Base-by-base conservation (phyloP, 306 rosid species). In the Abrus pulchellus region DNA sequence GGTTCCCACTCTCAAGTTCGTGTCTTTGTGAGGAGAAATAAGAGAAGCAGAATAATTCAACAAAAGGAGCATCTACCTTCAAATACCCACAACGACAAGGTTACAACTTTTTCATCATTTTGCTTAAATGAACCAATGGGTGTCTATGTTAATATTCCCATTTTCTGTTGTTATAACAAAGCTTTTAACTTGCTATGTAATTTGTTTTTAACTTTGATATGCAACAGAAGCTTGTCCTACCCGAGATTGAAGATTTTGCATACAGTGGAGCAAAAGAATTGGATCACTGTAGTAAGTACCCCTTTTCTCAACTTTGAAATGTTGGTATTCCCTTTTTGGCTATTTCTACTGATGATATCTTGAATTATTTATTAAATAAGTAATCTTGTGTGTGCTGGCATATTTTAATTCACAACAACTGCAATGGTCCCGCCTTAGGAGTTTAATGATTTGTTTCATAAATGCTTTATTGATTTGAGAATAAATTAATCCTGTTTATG, bases 191-290 rank as follows among this genome's bases (percentile, higher is more conserved):
- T 80, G 56, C 69, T 60, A 61, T 75, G 75, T 50, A 13, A 9
- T 7, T 48, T 14, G 10, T 48, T 53, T 48, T 72, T 52, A 43
- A 55, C 5, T 65, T 28, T 33, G 32, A 52, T 30, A 71, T 59
- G 8, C 67, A 40, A n/a, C 91, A 90, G 94, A 79, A 74, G 5
- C 13, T 74, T 52, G 73, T 55, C 32, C 74, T 82, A 32, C 94
- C 93, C 52, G 92, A 91, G 76, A 93, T 94, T 76, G 97, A 94
- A 83, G 97, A 94, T 1, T 94, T 93, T 77, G 90, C 93, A 1
- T 94, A 79, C 82, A 71, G 75, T 80, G 85, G 89, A 74, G 69
- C 67, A 73, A 85, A 75, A 20, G 83, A 76, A 38, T 71, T 80
- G 81, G 40, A 86, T 74, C 74, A 41, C n/a, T 75, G 80, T 44